Percentiles rank a stretch among this genome's conserved stretches.
Evolutionary conservation across 306 rosid genomes (phyloP).

Genomic region (Glycine latifolia): DNA sequence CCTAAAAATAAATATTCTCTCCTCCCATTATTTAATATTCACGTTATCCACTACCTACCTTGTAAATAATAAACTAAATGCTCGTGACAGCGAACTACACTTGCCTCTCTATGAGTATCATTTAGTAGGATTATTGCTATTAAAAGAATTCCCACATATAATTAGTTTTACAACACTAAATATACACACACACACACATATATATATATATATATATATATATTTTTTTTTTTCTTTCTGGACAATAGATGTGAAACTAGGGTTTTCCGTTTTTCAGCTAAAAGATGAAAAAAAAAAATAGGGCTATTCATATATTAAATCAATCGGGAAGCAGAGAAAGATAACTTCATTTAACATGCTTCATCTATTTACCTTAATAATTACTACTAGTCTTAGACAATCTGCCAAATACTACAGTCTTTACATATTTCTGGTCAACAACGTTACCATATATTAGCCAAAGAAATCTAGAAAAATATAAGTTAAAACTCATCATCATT

Average conservation of each 20-base stretch:
- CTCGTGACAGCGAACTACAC: slow-evolving; percentile 5
- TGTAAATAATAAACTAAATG: slow-evolving; percentile 1
- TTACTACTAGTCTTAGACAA: not conserved
- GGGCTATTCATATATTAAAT: slow-evolving; percentile 10
- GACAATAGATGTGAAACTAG: not conserved
- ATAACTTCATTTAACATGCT: slow-evolving; percentile 8
- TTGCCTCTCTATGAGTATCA: not conserved
- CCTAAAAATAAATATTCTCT: not conserved
- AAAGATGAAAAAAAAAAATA: not conserved
- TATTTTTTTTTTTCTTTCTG: too few species aligned
- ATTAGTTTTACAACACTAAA: too few species aligned
- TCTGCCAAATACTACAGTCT: not conserved
- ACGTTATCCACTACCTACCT: not conserved
- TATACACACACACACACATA: not conserved
- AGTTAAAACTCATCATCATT: slow-evolving; percentile 30
- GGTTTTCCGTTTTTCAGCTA: slow-evolving; percentile 7
- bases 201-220: too few species aligned
- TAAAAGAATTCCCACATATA: not conserved
- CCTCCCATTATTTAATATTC: not conserved
- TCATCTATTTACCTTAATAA: not conserved
- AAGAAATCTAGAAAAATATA: slow-evolving; percentile 5
- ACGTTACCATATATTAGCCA: slow-evolving; percentile 27
- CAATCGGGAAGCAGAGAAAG: not conserved
- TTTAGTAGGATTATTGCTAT: not conserved
- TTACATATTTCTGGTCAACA: slow-evolving; percentile 28